Evolutionary conservation across 768 basidiomycete genomes (phyloP).

Genomic region (Lentinula aciculospora): DNA sequence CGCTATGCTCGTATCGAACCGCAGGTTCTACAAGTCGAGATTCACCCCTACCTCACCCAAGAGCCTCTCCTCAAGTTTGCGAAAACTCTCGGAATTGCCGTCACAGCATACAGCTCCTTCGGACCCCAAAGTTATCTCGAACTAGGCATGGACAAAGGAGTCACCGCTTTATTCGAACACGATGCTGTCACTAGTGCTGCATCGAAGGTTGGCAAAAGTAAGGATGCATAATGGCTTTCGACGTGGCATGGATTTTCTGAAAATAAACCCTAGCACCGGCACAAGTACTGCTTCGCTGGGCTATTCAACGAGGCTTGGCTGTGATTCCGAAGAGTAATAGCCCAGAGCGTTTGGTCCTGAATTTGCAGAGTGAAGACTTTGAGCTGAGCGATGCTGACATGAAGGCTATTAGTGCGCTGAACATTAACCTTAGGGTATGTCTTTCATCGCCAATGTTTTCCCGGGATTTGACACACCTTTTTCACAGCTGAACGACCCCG

Average conservation of each 20-base stretch:
- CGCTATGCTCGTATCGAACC: conserved; percentile 75
- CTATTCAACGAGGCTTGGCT: conserved; percentile 66
- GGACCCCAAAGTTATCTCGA: conserved; percentile 53
- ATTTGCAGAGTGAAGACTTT: conserved; percentile 46
- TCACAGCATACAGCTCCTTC: conserved; percentile 62
- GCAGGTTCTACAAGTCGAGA: conserved; percentile 62
- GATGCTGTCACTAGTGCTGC: conserved; percentile 40
- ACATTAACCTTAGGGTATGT: conserved; percentile 57
- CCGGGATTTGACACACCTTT: neutral
- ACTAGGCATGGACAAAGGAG: conserved; percentile 51
- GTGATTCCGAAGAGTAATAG: conserved; percentile 72
- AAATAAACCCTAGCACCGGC: conserved; percentile 35
- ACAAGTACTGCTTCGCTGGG: conserved; percentile 76
- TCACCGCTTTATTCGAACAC: conserved; percentile 49
- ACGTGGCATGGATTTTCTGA: neutral
- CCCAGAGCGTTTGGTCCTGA: conserved; percentile 40
- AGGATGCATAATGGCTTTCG: conserved; percentile 10
- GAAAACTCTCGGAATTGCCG: conserved; percentile 48
- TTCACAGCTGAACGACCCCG: conserved; percentile 66
- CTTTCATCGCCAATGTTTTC: conserved; percentile 1
- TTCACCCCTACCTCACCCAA: conserved; percentile 70
- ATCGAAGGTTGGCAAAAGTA: conserved; percentile 47
- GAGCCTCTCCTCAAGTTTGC: conserved; percentile 50
- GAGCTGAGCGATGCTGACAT: conserved; percentile 44
- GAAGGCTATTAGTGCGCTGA: conserved; percentile 39